A percentile compares a stretch with the other conserved stretches of the same genome.
These are phyloP conservation scores for Pleurotus eryngii DNA, from an alignment of 768 basidiomycete species.

Conservation along the genomic window DNA sequence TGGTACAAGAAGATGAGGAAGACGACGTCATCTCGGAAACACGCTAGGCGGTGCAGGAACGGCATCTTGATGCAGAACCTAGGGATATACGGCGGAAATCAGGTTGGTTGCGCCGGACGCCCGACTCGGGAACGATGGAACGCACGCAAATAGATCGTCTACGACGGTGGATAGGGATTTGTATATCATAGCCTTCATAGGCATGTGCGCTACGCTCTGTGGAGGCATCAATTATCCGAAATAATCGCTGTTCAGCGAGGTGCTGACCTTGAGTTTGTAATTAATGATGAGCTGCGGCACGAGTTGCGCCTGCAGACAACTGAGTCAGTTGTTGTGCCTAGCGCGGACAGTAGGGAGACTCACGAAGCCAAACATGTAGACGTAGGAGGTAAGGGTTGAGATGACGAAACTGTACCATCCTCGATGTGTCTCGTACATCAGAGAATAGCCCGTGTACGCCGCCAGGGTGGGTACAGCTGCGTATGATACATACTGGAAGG, in stretches of 20 bases:
- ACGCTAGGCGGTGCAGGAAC: conserved; percentile 69
- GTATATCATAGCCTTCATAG: conserved; percentile 98
- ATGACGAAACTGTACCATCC: conserved; percentile 98
- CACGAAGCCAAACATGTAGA: conserved; percentile 98
- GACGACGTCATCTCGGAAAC: conserved; percentile 88
- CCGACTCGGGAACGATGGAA: conserved; percentile 6
- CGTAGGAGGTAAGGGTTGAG: conserved; percentile 87
- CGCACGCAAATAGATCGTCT: conserved; percentile 88
- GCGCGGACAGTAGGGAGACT: conserved; percentile 34
- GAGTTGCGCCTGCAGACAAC: conserved; percentile 64
- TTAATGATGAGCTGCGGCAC: conserved; percentile 92
- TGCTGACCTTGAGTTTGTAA: conserved; percentile 87
- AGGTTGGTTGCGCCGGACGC: conserved; percentile 14
- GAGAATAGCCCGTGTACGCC: conserved; percentile 75
- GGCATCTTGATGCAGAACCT: conserved; percentile 98
- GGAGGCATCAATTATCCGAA: conserved; percentile 8
- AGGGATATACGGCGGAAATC: conserved; percentile 3
- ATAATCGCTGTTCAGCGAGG: conserved; percentile 13
- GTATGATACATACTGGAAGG: conserved; percentile 93
- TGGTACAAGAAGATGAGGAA: conserved; percentile 93
- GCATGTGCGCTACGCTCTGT: conserved; percentile 95
- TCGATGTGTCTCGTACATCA: conserved; percentile 79
- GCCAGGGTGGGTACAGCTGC: conserved; percentile 79
- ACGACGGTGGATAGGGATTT: conserved; percentile 88
- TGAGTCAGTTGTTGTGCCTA: conserved; percentile 12